Evolutionary conservation across 1,139 yeast genomes (phyloP).

Genomic region (Lodderomyces beijingensis): DNA sequence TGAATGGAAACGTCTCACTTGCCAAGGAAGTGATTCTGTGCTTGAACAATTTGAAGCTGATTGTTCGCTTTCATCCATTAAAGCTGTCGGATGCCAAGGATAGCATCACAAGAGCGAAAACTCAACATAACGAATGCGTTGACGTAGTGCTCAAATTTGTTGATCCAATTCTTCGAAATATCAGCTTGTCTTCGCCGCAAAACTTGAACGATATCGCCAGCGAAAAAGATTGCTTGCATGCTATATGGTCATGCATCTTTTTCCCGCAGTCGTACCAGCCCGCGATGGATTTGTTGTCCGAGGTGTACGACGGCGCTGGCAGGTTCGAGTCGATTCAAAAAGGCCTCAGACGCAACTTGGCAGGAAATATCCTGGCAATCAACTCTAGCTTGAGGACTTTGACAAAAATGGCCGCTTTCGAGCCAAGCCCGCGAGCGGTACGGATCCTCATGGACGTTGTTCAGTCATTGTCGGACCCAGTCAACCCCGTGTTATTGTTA

Average conservation of each 20-base stretch:
- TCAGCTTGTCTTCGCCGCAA: constrained; percentile 39
- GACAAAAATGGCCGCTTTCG: constrained; percentile 49
- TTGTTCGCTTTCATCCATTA: constrained; percentile 31
- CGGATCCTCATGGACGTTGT: constrained; percentile 72
- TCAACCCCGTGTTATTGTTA: constrained; percentile 42
- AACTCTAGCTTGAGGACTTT: constrained; percentile 43
- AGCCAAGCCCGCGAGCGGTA: constrained; percentile 74
- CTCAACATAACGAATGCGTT: constrained; percentile 32
- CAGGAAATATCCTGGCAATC: constrained; percentile 46
- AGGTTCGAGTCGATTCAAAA: constrained; percentile 67
- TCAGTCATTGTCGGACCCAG: constrained; percentile 61
- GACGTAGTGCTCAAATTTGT: constrained; percentile 19
- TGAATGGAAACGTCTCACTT: constrained; percentile 34
- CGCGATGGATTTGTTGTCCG: constrained; percentile 69
- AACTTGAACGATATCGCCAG: constrained; percentile 33
- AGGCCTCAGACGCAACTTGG: constrained; percentile 41
- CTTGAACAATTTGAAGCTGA: constrained; percentile 39
- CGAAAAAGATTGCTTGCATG: constrained; percentile 30
- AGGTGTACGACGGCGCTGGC: constrained; percentile 64
- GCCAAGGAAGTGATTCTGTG: constrained; percentile 39
- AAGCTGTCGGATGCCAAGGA: constrained; percentile 20
- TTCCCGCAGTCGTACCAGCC: constrained; percentile 61
- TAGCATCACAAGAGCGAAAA: constrained; percentile 20
- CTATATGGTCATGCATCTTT: constrained; percentile 69
- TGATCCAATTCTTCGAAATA: constrained; percentile 27